phyloP scores from a whole-genome alignment of 2,329 filamentous ascomycete genomes.

The Raffaelea arxii region DNA sequence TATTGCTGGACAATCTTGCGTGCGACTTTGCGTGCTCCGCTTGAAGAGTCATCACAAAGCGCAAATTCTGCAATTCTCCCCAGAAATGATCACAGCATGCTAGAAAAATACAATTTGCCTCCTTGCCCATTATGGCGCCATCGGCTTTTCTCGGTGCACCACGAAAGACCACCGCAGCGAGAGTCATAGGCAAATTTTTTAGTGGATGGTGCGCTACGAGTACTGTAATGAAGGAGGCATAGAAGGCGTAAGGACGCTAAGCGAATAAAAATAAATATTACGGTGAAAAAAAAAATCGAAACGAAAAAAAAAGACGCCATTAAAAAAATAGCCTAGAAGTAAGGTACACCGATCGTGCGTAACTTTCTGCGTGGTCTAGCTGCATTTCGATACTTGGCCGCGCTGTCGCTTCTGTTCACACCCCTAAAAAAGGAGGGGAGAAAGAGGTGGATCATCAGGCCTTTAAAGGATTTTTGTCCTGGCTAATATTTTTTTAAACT shows the following conservation, averaged over 20 bases:
- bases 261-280: not conserved
- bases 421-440: not conserved
- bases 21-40: too few species aligned
- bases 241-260: not conserved
- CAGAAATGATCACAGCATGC: too few species aligned
- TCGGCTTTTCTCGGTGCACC: not conserved
- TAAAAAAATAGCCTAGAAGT: not conserved
- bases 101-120: not conserved
- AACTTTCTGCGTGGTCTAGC: not conserved
- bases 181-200: not conserved
- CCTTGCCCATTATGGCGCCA: not conserved
- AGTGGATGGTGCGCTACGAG: not conserved
- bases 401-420: not conserved
- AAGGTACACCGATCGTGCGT: conserved; percentile 4
- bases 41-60: too few species aligned
- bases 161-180: not conserved
- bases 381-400: conserved; percentile 4
- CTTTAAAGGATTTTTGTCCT: too few species aligned
- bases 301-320: not conserved
- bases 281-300: not conserved
- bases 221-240: not conserved
- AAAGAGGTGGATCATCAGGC: conserved; percentile 9
- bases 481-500: too few species aligned
- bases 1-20: too few species aligned
- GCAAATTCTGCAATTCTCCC: too few species aligned